Evolutionary conservation across 805 yeast genomes (phyloP), one percentile per base, ranked within the genome.

Genomic region (Candida corydali): DNA sequence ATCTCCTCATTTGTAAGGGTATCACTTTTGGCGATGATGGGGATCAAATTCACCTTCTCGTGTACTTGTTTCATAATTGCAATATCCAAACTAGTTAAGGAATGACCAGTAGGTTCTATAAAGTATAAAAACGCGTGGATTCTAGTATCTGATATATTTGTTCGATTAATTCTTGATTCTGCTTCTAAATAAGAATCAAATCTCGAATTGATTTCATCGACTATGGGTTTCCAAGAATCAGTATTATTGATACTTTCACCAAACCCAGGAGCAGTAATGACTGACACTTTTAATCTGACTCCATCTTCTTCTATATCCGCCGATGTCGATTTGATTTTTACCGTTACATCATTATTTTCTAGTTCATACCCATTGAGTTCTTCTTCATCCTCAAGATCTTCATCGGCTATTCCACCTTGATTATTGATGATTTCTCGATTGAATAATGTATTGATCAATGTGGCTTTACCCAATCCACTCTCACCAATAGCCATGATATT

Each of bases 81-180:
- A 49, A 93, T 79, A 61, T 93, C 98, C 52, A 93, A 72, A 14
- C 96, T 81, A 58, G 82, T 85, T 59, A 93, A 74, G 29, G 86
- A 78, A 65, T 93, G 98, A 43, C 96, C 98, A 17, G 97, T 89
- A 49, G 98, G 98, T 65, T 91, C 96, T 53, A 93, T 85, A 52
- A 93, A 91, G 65, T 89, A 93, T 45, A 93, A 66, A 57, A 88
- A 79, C 23, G 96, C 98, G 61, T 93, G 98, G 41, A 93, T 77
- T 55, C 98, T 80, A 54, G 81, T 76, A 63, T 93, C 98, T 40
- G 66, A 72, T 44, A 82, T 72, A 14, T 75, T 61, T 9, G 83
- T 65, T 61, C 97, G 79, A 62, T 79, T 80, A 41, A 86, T 74
- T 56, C 82, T 80, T 53, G 86, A 86, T 69, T 93, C 98, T 34